These are phyloP conservation scores for Blastomyces gilchristii DNA, from an alignment of 2,329 filamentous ascomycete species.

Conservation along the genomic window DNA sequence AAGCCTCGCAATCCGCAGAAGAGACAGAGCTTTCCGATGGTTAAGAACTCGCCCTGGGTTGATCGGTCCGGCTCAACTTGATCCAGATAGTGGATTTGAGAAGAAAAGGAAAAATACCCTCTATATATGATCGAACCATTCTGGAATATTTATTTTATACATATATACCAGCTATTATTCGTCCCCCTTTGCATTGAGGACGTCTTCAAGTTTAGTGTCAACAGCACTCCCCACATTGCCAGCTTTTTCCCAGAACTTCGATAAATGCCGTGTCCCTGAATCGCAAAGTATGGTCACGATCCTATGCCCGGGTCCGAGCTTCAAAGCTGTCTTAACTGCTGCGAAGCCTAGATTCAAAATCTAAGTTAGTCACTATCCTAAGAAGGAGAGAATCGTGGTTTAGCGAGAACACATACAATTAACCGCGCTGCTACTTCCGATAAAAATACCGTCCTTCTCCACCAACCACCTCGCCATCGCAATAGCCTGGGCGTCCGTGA, in stretches of 20 bases:
- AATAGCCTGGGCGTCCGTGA: conserved; percentile 80
- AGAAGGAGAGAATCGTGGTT: not conserved
- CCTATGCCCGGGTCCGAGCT: conserved; percentile 39
- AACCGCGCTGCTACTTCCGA: conserved; percentile 90
- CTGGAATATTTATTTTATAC: not conserved
- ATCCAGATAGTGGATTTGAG: not conserved
- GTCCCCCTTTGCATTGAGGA: conserved; percentile 31
- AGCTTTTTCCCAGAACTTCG: conserved; percentile 42
- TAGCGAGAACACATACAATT: conserved; percentile 53
- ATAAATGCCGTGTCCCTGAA: conserved; percentile 42
- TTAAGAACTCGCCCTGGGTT: not conserved
- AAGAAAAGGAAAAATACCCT: not conserved
- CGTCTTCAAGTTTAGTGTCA: conserved; percentile 38
- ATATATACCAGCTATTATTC: conserved; percentile 1
- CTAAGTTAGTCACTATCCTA: not conserved
- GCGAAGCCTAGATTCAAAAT: conserved; percentile 34
- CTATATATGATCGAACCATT: not conserved
- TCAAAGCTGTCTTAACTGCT: conserved; percentile 37
- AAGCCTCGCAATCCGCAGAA: conserved; percentile 2
- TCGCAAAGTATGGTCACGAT: conserved; percentile 42
- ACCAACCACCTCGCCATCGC: conserved; percentile 95
- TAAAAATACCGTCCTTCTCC: conserved; percentile 88
- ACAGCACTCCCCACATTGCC: conserved; percentile 38
- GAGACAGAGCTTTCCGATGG: not conserved
- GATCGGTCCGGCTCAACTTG: not conserved